Conservation (phyloP, 495 filamentous ascomycete genomes). For the Corynascus novoguineensis region DNA sequence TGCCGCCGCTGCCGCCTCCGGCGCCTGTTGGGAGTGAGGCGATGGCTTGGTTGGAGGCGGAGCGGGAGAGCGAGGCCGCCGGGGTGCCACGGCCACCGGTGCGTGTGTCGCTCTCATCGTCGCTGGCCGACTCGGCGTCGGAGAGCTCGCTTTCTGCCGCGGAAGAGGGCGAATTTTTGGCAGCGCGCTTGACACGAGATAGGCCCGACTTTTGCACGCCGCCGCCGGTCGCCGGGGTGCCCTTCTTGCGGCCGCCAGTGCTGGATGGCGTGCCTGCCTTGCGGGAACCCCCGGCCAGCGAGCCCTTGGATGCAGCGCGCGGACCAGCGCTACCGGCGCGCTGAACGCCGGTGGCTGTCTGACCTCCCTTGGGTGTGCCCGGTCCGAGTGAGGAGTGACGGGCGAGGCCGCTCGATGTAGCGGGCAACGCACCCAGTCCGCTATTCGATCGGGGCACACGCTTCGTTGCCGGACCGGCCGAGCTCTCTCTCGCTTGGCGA, state of each 20-base stretch:
- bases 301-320: slow-evolving; percentile 49
- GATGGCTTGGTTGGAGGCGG: slow-evolving; percentile 18
- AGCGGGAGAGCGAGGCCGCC: slow-evolving; percentile 16
- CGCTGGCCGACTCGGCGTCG: slow-evolving; percentile 57
- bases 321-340: slow-evolving; percentile 72
- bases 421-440: slow-evolving; percentile 58
- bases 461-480: slow-evolving; percentile 59
- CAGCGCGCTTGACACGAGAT: slow-evolving; percentile 48
- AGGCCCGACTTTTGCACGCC: slow-evolving; percentile 43
- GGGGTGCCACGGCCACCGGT: slow-evolving; percentile 37
- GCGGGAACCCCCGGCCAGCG: slow-evolving; percentile 30
- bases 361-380: slow-evolving; percentile 69
- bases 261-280: slow-evolving; percentile 64
- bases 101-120: slow-evolving; percentile 43
- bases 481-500: slow-evolving; percentile 66
- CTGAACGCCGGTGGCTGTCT: slow-evolving; percentile 51
- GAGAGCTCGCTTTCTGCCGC: slow-evolving; percentile 58
- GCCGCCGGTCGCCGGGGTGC: slow-evolving; percentile 50
- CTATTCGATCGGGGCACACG: slow-evolving; percentile 68
- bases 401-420: slow-evolving; percentile 63
- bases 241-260: slow-evolving; percentile 45
- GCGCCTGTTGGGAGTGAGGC: not conserved
- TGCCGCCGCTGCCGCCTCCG: slow-evolving; percentile 3
- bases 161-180: slow-evolving; percentile 56
- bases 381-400: slow-evolving; percentile 79